Evolutionary conservation across 768 basidiomycete genomes (phyloP), one percentile per base, ranked within the genome.

Genomic region (Mycena vulgaris): DNA sequence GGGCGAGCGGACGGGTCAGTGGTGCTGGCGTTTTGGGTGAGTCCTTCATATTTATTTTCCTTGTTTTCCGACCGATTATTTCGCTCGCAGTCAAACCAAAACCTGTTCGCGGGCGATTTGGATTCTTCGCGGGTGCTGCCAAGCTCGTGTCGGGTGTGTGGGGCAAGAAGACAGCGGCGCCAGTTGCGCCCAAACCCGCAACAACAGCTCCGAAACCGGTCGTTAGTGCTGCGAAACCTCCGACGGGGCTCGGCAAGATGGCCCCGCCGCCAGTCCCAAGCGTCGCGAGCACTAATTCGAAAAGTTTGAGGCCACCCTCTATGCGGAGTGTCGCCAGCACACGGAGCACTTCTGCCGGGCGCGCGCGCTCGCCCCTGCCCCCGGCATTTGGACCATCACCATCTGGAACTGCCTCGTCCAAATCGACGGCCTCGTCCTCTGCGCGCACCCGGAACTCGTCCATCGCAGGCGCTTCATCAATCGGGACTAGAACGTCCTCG

Each of bases 51-150:
- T 27, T 60, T 56, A 23, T 23, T 21, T 17, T 19, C n/a, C n/a
- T 72, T 53, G 9, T 62, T 62, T 17, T 56, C 3, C 4, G 59
- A 42, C 57, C 68, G 48, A 71, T 39, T 42, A 1, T 55, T 57
- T 67, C 33, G 27, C 61, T 51, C 60, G 21, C 53, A 84, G 83
- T 76, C 23, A 84, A 85, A 81, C 81, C 81, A 4, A 82, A 83
- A 75, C 77, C 79, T 6, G 81, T 89, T 5, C 87, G 70, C 9
- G 66, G 68, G 8, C 55, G 89, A 40, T 89, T 93, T 66, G 93
- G 92, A 1, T 93, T 95, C 82, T 78, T 95, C 8, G 86, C 90
- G 25, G 90, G 86, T 21, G 90, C 93, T 10, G 94, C 93, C 77
- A 87, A 88, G 0, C 81, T 94, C 4, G 93, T 94, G 5, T 84